Conservation (phyloP, 2,329 filamentous ascomycete species). For the Colletotrichum sp. region DNA sequence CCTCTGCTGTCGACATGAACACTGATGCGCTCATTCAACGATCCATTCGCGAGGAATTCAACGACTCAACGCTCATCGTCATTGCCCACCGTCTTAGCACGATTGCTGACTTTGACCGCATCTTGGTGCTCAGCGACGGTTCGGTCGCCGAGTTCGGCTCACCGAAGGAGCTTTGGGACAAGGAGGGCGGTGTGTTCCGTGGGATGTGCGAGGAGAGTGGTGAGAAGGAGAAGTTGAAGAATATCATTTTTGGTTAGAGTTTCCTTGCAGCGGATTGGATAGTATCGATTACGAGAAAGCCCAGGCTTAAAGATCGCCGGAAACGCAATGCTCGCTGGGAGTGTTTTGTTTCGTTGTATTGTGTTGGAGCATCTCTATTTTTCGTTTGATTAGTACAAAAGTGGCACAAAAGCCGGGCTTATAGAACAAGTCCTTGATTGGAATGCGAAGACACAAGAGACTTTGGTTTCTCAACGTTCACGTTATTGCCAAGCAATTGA, state of each 20-base stretch:
- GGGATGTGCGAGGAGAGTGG: slow-evolving; percentile 69
- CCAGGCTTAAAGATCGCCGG: background rate
- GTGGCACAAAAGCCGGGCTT: background rate
- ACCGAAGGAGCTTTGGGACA: slow-evolving; percentile 66
- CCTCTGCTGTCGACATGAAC: slow-evolving; percentile 77
- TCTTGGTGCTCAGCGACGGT: slow-evolving; percentile 74
- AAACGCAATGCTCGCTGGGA: background rate
- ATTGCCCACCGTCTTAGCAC: slow-evolving; percentile 69
- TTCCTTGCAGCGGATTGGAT: background rate
- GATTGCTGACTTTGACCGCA: slow-evolving; percentile 77
- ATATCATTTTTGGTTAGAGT: slow-evolving; percentile 42
- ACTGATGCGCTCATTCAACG: slow-evolving; percentile 78
- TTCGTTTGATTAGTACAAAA: background rate
- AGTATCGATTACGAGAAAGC: background rate
- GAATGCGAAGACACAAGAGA: background rate
- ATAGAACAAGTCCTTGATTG: background rate
- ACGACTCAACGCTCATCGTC: slow-evolving; percentile 70
- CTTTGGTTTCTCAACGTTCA: background rate
- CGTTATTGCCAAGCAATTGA: background rate
- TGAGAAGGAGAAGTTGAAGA: slow-evolving; percentile 57
- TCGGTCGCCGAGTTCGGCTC: slow-evolving; percentile 70
- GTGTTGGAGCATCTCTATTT: background rate
- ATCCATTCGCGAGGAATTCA: slow-evolving; percentile 75
- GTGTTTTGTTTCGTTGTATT: background rate
- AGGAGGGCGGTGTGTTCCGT: slow-evolving; percentile 58